These are phyloP conservation scores for Phytophthora capsici DNA, from an alignment of 352 stramenopile genomes.

Conservation along the genomic window DNA sequence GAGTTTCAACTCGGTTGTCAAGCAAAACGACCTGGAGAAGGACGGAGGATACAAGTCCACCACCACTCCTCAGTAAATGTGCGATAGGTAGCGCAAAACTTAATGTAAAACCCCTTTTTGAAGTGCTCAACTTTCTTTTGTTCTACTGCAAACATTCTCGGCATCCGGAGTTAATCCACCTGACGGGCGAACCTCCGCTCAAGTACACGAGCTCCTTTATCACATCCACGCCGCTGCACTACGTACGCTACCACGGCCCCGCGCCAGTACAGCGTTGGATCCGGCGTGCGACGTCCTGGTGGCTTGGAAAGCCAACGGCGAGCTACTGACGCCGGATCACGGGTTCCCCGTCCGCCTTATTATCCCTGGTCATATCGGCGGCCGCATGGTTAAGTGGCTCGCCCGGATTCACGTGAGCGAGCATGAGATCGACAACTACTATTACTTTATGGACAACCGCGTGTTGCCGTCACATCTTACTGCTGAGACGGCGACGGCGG, in stretches of 20 bases:
- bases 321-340: constrained; percentile 90
- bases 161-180: constrained; percentile 87
- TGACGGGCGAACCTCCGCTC: constrained; percentile 92
- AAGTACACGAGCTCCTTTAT: constrained; percentile 88
- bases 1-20: too few species aligned
- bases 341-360: constrained; percentile 93
- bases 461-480: constrained; percentile 92
- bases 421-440: constrained; percentile 85
- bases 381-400: constrained; percentile 95
- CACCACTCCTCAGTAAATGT: background rate
- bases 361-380: constrained; percentile 93
- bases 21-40: background rate
- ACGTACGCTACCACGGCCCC: constrained; percentile 94
- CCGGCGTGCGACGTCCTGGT: constrained; percentile 91
- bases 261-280: constrained; percentile 88
- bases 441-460: constrained; percentile 96
- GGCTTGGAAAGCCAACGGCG: constrained; percentile 92
- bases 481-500: constrained; percentile 81
- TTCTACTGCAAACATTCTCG: constrained; percentile 20
- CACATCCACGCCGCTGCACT: constrained; percentile 92
- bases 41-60: background rate
- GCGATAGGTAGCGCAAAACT: too few species aligned
- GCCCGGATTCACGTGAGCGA: constrained; percentile 87
- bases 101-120: too few species aligned
- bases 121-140: too few species aligned